These are phyloP conservation scores for Casaregolazyma lundiana DNA, from an alignment of 1,139 yeast species.

Conservation along the genomic window DNA sequence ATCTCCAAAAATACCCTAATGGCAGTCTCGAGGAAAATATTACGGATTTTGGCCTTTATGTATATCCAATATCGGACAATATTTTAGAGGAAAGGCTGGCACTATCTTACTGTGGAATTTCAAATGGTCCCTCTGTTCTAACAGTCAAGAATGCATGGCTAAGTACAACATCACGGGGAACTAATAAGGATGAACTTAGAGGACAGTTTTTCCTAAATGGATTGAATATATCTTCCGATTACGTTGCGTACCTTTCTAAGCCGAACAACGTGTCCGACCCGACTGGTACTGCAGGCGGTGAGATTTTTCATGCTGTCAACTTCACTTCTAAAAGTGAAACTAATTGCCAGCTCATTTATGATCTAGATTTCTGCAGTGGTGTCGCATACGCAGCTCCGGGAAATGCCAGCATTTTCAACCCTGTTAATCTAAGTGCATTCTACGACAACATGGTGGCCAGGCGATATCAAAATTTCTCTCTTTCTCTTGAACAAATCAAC, in stretches of 20 bases:
- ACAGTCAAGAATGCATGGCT: slow-evolving; percentile 37
- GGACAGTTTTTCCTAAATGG: slow-evolving; percentile 59
- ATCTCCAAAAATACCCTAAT: slow-evolving; percentile 37
- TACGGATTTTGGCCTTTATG: slow-evolving; percentile 24
- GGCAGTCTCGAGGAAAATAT: slow-evolving; percentile 19
- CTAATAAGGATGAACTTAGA: slow-evolving; percentile 42
- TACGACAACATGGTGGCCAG: slow-evolving; percentile 63
- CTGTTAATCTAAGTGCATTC: slow-evolving; percentile 35
- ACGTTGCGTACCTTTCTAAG: slow-evolving; percentile 61
- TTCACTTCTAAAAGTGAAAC: slow-evolving; percentile 53
- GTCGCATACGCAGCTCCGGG: slow-evolving; percentile 91
- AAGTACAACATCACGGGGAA: slow-evolving; percentile 47
- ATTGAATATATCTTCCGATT: slow-evolving; percentile 56
- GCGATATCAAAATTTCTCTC: slow-evolving; percentile 61
- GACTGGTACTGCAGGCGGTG: slow-evolving; percentile 51
- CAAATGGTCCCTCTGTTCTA: slow-evolving; percentile 36
- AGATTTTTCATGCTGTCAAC: slow-evolving; percentile 53
- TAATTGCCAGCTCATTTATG: slow-evolving; percentile 70
- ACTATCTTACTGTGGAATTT: slow-evolving; percentile 71
- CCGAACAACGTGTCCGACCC: slow-evolving; percentile 31
- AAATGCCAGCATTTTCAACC: slow-evolving; percentile 32
- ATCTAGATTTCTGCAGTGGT: slow-evolving; percentile 67
- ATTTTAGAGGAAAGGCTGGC: slow-evolving; percentile 32
- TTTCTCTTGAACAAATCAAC: slow-evolving; percentile 69
- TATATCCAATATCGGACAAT: slow-evolving; percentile 33